Conservation (phyloP, 108 stramenopile genomes). For the Parmales sp. region DNA sequence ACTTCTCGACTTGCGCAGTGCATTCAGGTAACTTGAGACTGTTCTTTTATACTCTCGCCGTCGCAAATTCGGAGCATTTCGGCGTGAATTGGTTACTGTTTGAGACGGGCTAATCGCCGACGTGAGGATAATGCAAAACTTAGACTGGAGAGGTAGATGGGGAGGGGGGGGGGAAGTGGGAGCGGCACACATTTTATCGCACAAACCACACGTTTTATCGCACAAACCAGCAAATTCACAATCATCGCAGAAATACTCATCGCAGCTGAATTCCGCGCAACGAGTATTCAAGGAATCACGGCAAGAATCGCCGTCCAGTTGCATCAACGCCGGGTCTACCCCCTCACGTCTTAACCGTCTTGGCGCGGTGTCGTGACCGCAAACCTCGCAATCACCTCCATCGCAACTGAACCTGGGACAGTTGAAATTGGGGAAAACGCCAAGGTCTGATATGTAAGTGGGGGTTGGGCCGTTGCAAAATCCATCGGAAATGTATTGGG, state of each 20-base stretch:
- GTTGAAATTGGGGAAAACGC: background rate
- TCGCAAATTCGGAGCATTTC: background rate
- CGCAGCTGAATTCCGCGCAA: background rate
- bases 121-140: constrained; percentile 2
- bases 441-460: too few species aligned
- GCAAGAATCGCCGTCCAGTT: background rate
- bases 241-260: background rate
- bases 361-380: background rate
- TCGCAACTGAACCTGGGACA: constrained; percentile 6
- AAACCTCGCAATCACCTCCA: background rate
- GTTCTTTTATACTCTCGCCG: background rate
- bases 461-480: too few species aligned
- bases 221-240: background rate
- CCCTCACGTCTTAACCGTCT: background rate
- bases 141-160: too few species aligned
- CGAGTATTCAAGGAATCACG: background rate
- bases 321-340: background rate
- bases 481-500: too few species aligned
- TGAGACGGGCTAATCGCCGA: background rate
- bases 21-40: background rate
- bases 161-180: too few species aligned
- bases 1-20: background rate
- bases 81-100: background rate
- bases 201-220: background rate
- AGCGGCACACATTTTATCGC: too few species aligned